These are phyloP conservation scores for Sugiyamaella qingdaonensis DNA, from an alignment of 805 yeast species.

Conservation along the genomic window DNA sequence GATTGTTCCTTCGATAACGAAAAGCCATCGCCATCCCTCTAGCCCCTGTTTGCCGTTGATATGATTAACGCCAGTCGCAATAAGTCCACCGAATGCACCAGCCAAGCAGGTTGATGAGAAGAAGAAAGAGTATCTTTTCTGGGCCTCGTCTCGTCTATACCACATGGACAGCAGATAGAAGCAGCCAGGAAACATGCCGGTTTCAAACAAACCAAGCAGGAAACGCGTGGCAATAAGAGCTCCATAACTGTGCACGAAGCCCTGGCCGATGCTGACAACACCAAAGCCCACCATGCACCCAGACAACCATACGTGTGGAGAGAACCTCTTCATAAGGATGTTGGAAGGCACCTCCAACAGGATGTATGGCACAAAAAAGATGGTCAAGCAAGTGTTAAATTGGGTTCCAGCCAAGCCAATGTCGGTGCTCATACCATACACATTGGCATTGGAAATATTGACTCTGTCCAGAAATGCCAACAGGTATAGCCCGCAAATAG, in stretches of 20 bases:
- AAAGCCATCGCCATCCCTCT: constrained; percentile 54
- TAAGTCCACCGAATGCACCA: constrained; percentile 74
- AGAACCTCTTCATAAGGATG: constrained; percentile 51
- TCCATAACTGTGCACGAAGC: constrained; percentile 55
- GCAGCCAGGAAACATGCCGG: constrained; percentile 71
- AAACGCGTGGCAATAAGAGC: constrained; percentile 60
- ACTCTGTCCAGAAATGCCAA: constrained; percentile 78
- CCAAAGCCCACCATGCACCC: constrained; percentile 61
- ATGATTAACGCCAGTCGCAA: constrained; percentile 60
- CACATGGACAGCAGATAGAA: constrained; percentile 66
- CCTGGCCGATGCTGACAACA: constrained; percentile 59
- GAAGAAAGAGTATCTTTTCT: constrained; percentile 63
- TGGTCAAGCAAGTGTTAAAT: constrained; percentile 60
- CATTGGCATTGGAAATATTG: constrained; percentile 75
- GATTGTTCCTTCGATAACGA: constrained; percentile 46
- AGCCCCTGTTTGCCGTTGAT: constrained; percentile 44
- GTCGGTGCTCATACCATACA: constrained; percentile 60
- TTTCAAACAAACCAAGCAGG: constrained; percentile 62
- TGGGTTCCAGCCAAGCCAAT: constrained; percentile 53
- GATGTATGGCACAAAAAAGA: constrained; percentile 69
- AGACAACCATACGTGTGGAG: constrained; percentile 64
- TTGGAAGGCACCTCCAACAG: constrained; percentile 62
- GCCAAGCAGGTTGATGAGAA: constrained; percentile 70
- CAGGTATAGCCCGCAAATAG: constrained; percentile 70
- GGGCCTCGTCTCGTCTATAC: constrained; percentile 61